These are phyloP conservation scores for Coniella lustricola DNA, from an alignment of 2,329 filamentous ascomycete genomes.

Conservation along the genomic window DNA sequence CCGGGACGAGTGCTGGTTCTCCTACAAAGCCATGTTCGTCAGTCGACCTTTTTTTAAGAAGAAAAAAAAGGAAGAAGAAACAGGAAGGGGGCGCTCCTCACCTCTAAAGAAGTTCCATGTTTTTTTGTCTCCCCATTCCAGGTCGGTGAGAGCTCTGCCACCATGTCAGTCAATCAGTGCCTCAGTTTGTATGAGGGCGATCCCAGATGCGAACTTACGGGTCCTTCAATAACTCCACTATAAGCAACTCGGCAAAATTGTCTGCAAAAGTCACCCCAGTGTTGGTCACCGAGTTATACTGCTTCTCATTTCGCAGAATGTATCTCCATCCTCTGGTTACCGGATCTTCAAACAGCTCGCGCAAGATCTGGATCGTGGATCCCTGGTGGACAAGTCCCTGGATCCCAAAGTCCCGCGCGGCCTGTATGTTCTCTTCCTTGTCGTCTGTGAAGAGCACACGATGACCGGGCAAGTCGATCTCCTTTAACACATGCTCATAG, in stretches of 20 bases:
- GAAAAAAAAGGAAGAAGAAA: too few species aligned
- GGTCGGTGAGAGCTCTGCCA: neutral
- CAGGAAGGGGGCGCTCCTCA: too few species aligned
- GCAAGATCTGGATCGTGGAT: neutral
- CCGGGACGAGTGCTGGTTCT: conserved; percentile 23
- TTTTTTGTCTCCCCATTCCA: neutral
- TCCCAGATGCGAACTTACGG: neutral
- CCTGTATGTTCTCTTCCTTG: neutral
- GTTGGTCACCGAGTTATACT: neutral
- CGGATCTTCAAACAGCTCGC: neutral
- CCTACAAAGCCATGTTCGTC: conserved; percentile 2
- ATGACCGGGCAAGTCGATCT: conserved; percentile 7
- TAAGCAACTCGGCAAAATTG: neutral
- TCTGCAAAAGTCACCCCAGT: neutral
- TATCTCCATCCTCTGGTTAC: neutral
- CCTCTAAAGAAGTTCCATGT: neutral
- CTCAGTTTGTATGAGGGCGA: too few species aligned
- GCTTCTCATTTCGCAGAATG: neutral
- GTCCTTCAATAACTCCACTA: neutral
- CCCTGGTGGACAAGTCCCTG: neutral
- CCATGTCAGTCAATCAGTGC: neutral
- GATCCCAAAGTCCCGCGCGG: neutral
- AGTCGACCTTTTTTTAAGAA: neutral
- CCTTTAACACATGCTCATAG: conserved; percentile 25
- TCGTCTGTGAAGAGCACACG: neutral